Evolutionary conservation across 1,284 basidiomycete species (phyloP).

Genomic region (Irpex sp.): DNA sequence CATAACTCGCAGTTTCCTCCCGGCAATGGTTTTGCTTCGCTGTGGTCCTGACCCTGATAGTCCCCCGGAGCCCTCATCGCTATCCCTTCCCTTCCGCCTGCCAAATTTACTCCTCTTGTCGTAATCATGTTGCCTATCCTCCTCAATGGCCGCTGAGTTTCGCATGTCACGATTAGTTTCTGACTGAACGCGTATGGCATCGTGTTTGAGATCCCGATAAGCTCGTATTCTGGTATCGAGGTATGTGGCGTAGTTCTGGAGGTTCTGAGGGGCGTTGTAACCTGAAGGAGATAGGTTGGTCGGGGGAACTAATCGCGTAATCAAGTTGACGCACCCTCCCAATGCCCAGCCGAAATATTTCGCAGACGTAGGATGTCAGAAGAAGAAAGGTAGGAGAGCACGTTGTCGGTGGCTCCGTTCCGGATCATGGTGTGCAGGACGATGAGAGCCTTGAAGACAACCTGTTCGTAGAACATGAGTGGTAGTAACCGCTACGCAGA

Average conservation of each 20-base stretch:
- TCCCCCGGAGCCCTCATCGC: slow-evolving; percentile 13
- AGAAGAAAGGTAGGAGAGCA: slow-evolving; percentile 79
- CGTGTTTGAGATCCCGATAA: slow-evolving; percentile 90
- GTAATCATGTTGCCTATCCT: slow-evolving; percentile 34
- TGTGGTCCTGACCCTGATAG: slow-evolving; percentile 29
- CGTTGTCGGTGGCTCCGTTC: slow-evolving; percentile 89
- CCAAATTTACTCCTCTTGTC: slow-evolving; percentile 22
- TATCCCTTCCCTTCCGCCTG: slow-evolving; percentile 10
- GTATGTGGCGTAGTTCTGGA: slow-evolving; percentile 86
- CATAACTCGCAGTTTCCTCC: slow-evolving; percentile 84
- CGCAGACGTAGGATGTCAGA: slow-evolving; percentile 77
- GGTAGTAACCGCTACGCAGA: neutral
- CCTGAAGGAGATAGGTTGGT: slow-evolving; percentile 41
- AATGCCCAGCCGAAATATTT: slow-evolving; percentile 72
- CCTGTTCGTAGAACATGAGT: slow-evolving; percentile 39
- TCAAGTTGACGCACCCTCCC: slow-evolving; percentile 63
- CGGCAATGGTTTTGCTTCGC: slow-evolving; percentile 76
- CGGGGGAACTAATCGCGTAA: slow-evolving; percentile 6
- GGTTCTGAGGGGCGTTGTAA: slow-evolving; percentile 81
- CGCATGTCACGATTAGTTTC: slow-evolving; percentile 85
- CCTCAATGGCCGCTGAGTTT: slow-evolving; percentile 57
- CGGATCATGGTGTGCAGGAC: slow-evolving; percentile 95
- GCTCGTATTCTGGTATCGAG: slow-evolving; percentile 88
- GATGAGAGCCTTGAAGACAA: slow-evolving; percentile 95
- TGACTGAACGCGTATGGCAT: slow-evolving; percentile 87